Base-by-base conservation (phyloP, 164 flowering plant species). In the Vitis rotundifolia region DNA sequence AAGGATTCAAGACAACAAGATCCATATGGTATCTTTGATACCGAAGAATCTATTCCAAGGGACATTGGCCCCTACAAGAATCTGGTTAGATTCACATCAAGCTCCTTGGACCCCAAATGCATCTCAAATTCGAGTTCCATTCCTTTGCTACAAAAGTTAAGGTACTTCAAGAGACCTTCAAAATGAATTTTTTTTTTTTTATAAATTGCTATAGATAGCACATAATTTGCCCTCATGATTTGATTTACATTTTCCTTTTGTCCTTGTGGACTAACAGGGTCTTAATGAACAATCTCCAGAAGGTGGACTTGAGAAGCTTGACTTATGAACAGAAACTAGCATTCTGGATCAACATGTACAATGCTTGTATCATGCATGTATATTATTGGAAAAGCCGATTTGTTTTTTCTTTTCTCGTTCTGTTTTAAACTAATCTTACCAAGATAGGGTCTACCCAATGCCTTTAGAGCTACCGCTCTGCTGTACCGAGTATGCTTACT, bases 351-450 rank as follows among this genome's bases (percentile, higher is more conserved):
- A 95, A 95, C 89, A 90, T 90, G 84, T 93, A 89, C 90, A 93
- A 95, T 81, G 98, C 99, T 79, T 95, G 98, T 72, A 76, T 91
- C 76, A 91, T 95, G 98, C 93, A 95, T 89, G 98, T 92, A 91
- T 70, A 79, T 55, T 76, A 59, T 72, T 55, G 47, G 61, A 49
- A 69, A 77, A 47, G 47, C 18, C 51, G 47, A 22, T 69, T 63
- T 69, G 44, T 14, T 47, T 1, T 9, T 49, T 13, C 11, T 54
- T 64, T 59, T 52, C 11, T 58, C 44, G 5, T 37, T 37, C 7
- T 37, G 44, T 37, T 37, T 22, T 22, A 1, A 22, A 22, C 26
- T 22, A 22, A 22, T 22, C 26, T 22, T 22, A 22, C 26, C 0
- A 22, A 1, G 26, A 22, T 22, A 22, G 26, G 26, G 26, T 1